Percentiles rank a stretch among this genome's conserved stretches.
These are phyloP conservation scores for Penicillium corylophilum DNA, from an alignment of 2,329 filamentous ascomycete species.

Conservation along the genomic window DNA sequence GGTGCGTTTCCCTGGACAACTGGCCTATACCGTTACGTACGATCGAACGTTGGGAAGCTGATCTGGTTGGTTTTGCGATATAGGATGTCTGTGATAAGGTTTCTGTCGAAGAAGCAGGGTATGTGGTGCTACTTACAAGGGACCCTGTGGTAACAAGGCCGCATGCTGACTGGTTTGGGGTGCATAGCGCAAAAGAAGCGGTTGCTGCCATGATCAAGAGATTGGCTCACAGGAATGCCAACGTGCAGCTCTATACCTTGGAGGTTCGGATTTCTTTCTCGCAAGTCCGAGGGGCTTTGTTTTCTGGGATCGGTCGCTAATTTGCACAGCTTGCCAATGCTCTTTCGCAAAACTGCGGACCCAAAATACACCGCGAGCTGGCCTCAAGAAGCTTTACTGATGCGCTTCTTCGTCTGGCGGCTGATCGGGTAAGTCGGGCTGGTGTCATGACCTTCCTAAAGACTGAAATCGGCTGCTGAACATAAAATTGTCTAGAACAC, in stretches of 20 bases:
- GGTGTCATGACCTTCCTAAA: too few relatives aligned
- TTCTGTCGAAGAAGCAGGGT: slow-evolving; percentile 50
- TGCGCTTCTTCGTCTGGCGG: slow-evolving; percentile 82
- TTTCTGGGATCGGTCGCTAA: slow-evolving; percentile 1
- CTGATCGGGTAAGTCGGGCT: slow-evolving; percentile 62
- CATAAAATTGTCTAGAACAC: slow-evolving; percentile 62
- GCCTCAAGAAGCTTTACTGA: slow-evolving; percentile 93
- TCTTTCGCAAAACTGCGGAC: slow-evolving; percentile 86
- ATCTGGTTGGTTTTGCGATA: slow-evolving; percentile 12
- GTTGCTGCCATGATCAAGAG: slow-evolving; percentile 89
- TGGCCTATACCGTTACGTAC: background rate
- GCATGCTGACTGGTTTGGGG: slow-evolving; percentile 13
- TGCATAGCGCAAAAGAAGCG: slow-evolving; percentile 68
- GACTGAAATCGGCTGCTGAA: too few relatives aligned
- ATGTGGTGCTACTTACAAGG: slow-evolving; percentile 12
- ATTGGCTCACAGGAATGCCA: slow-evolving; percentile 88
- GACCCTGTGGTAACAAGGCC: background rate
- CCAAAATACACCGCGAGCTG: slow-evolving; percentile 82
- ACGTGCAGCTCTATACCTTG: slow-evolving; percentile 92
- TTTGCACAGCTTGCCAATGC: slow-evolving; percentile 75
- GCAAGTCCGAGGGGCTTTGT: background rate
- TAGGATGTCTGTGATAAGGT: slow-evolving; percentile 64
- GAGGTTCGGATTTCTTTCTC: slow-evolving; percentile 56
- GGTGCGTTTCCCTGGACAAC: slow-evolving; percentile 37
- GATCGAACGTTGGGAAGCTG: slow-evolving; percentile 5